phyloP scores from a whole-genome alignment of 108 stramenopile species.

The Cyclostephanos tholiformis region DNA sequence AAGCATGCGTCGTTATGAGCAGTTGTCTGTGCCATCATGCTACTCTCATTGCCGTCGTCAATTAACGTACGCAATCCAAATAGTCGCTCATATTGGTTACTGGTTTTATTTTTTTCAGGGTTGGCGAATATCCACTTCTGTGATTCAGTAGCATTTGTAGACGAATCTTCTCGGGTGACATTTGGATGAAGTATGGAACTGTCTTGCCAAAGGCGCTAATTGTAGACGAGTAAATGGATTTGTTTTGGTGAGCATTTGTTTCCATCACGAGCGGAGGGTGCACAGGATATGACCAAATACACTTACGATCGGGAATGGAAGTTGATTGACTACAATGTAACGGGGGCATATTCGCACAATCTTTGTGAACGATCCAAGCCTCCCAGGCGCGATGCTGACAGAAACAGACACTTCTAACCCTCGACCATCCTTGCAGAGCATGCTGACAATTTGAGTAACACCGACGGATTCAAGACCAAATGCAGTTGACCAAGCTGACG shows the following conservation, averaged over 20 bases:
- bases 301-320: constrained; percentile 60
- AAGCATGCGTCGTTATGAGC: constrained; percentile 76
- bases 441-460: constrained; percentile 91
- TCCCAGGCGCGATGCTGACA: constrained; percentile 87
- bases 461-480: constrained; percentile 95
- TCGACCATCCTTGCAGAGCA: constrained; percentile 85
- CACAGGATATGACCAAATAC: background rate
- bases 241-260: background rate
- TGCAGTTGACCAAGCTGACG: constrained; percentile 83
- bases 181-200: constrained; percentile 77
- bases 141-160: constrained; percentile 18
- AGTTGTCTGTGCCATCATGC: constrained; percentile 56
- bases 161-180: constrained; percentile 20
- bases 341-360: constrained; percentile 92
- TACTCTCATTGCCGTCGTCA: constrained; percentile 22
- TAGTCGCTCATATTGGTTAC: constrained; percentile 71
- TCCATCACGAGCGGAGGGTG: background rate
- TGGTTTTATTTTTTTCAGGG: constrained; percentile 30
- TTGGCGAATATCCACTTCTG: constrained; percentile 56
- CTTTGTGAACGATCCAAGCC: constrained; percentile 90
- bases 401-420: constrained; percentile 84
- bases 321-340: constrained; percentile 85
- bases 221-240: background rate
- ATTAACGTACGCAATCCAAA: constrained; percentile 59
- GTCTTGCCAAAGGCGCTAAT: constrained; percentile 87